phyloP scores from a whole-genome alignment of 169 alveolate species.

The Blepharisma undulans region DNA sequence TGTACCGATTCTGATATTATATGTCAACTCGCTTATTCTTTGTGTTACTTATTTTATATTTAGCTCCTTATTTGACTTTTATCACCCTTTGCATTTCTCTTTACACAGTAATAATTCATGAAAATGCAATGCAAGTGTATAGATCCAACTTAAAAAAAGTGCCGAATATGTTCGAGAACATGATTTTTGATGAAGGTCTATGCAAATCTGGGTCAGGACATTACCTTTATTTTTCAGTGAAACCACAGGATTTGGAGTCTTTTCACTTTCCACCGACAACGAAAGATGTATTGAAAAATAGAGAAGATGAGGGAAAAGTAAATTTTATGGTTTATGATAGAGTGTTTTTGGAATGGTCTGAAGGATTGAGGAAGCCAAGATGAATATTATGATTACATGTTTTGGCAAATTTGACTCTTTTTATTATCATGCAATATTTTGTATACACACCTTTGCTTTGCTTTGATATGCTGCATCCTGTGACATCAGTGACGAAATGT shows the following conservation, averaged over 20 bases:
- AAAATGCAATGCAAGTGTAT: not conserved
- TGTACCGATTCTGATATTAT: conserved; percentile 3
- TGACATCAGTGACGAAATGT: not conserved
- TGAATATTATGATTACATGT: not conserved
- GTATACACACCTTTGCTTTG: not conserved
- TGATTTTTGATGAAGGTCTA: not conserved
- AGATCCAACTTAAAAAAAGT: not conserved
- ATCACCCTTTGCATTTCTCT: not conserved
- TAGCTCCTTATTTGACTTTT: not conserved
- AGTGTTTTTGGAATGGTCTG: not conserved
- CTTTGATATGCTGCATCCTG: not conserved
- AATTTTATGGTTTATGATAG: conserved; percentile 4
- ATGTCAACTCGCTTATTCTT: not conserved
- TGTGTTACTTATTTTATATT: not conserved
- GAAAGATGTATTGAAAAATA: not conserved
- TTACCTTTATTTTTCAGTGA: not conserved
- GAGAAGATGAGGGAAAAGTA: not conserved
- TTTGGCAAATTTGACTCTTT: not conserved
- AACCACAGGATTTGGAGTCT: not conserved
- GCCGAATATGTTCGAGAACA: not conserved
- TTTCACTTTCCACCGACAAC: not conserved
- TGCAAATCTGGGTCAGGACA: not conserved
- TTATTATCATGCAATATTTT: not conserved
- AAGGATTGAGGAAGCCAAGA: not conserved
- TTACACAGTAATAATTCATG: not conserved